These are phyloP conservation scores for Pythium sp. DNA, from an alignment of 352 stramenopile genomes.

Conservation along the genomic window DNA sequence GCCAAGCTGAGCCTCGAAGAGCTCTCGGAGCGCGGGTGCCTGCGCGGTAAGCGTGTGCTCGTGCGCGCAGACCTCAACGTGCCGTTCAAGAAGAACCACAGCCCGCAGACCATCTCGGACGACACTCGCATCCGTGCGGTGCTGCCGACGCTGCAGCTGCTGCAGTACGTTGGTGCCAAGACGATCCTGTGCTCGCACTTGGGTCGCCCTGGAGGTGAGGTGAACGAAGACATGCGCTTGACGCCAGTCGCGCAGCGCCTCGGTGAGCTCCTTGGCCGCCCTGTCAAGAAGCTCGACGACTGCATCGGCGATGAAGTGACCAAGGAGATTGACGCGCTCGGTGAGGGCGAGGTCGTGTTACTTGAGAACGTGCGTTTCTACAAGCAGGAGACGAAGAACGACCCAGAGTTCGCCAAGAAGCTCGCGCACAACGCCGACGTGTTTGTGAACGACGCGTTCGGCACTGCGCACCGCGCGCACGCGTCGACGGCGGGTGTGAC, in stretches of 20 bases:
- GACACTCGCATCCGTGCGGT: slow-evolving; percentile 94
- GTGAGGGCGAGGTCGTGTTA: slow-evolving; percentile 92
- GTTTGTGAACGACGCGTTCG: slow-evolving; percentile 99
- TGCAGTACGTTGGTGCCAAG: slow-evolving; percentile 94
- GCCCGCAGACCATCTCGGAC: slow-evolving; percentile 95
- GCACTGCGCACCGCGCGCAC: slow-evolving; percentile 96
- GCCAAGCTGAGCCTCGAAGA: slow-evolving; percentile 72
- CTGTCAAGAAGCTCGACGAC: slow-evolving; percentile 93
- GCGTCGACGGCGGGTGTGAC: slow-evolving; percentile 97
- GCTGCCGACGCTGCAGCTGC: slow-evolving; percentile 91
- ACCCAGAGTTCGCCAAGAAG: slow-evolving; percentile 92
- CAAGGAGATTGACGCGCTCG: slow-evolving; percentile 68
- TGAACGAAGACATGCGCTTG: slow-evolving; percentile 79
- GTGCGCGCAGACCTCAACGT: slow-evolving; percentile 99
- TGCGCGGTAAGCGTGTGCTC: slow-evolving; percentile 96
- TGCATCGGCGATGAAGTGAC: slow-evolving; percentile 93
- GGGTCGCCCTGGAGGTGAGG: slow-evolving; percentile 93
- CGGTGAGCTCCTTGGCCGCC: slow-evolving; percentile 89
- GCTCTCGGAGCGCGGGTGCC: slow-evolving; percentile 52
- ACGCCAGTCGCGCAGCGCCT: slow-evolving; percentile 92
- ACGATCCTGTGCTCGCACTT: slow-evolving; percentile 96
- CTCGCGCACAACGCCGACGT: slow-evolving; percentile 92
- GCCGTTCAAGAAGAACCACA: slow-evolving; percentile 90
- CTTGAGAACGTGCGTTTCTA: slow-evolving; percentile 97
- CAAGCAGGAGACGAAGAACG: slow-evolving; percentile 97